Conservation (phyloP, 768 basidiomycete species). For the Russula brevipes region DNA sequence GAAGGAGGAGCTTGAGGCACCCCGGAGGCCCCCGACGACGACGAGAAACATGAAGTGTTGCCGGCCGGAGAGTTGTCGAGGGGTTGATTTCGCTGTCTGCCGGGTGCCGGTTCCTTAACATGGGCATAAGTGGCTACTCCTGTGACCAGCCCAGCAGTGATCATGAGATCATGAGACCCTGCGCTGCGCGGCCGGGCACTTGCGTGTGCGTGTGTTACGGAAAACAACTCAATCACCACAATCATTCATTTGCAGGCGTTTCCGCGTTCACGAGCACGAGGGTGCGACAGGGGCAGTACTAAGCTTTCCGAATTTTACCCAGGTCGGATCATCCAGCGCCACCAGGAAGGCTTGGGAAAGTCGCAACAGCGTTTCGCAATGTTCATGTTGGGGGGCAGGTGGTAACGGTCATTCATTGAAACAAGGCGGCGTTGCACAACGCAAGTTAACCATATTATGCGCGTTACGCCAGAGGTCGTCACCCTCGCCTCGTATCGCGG, state of each 20-base stretch:
- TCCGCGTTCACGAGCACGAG: background rate
- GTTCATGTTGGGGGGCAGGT: background rate
- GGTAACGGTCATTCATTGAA: background rate
- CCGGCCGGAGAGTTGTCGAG: background rate
- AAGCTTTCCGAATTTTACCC: background rate
- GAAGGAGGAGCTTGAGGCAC: too few species aligned
- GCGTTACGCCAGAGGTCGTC: background rate
- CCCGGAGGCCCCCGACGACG: too few species aligned
- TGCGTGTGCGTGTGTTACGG: background rate
- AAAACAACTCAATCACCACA: background rate
- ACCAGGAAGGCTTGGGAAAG: conserved; percentile 2
- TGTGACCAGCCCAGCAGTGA: too few species aligned
- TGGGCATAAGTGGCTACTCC: conserved; percentile 4
- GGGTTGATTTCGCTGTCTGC: background rate
- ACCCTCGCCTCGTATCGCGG: conserved; percentile 5
- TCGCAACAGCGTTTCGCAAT: conserved; percentile 6
- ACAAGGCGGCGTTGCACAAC: background rate
- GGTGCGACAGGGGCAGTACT: background rate
- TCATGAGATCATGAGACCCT: conserved; percentile 11
- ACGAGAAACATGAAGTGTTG: background rate
- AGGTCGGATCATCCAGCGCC: background rate
- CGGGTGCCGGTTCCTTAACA: conserved; percentile 5
- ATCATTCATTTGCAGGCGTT: background rate
- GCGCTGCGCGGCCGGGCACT: background rate
- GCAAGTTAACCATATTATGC: conserved; percentile 4